phyloP scores from a whole-genome alignment of 176 grass and related monocot species.

The Paspalum notatum region DNA sequence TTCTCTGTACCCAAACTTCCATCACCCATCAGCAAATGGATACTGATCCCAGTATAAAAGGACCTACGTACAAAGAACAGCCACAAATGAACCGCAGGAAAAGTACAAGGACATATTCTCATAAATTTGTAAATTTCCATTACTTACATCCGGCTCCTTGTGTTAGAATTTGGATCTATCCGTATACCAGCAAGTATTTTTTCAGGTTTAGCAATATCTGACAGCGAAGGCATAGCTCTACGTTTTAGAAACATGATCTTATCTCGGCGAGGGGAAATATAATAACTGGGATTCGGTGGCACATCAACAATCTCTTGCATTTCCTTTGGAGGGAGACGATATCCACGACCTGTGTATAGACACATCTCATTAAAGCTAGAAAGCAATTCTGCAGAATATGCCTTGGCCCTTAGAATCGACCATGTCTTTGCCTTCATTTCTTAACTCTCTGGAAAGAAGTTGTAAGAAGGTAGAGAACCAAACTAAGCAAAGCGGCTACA shows the following conservation, averaged over 20 bases:
- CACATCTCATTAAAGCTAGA: background rate
- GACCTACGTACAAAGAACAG: constrained; percentile 65
- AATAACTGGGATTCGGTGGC: constrained; percentile 65
- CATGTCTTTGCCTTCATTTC: background rate
- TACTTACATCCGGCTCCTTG: constrained; percentile 76
- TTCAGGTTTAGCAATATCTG: constrained; percentile 72
- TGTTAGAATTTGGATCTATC: constrained; percentile 70
- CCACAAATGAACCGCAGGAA: background rate
- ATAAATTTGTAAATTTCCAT: background rate
- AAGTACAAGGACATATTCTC: background rate
- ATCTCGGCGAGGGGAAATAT: constrained; percentile 74
- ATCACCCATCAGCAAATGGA: constrained; percentile 72
- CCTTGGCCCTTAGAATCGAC: background rate
- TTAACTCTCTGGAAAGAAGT: background rate
- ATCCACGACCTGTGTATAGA: constrained; percentile 32
- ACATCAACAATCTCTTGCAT: constrained; percentile 78
- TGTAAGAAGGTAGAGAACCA: background rate
- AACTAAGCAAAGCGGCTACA: background rate
- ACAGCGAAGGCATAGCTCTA: constrained; percentile 65
- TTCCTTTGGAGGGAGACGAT: constrained; percentile 69
- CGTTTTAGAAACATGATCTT: constrained; percentile 78
- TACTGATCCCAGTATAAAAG: constrained; percentile 71
- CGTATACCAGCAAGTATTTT: constrained; percentile 77
- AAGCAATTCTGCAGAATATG: background rate
- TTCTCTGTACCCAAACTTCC: constrained; percentile 72